Evolutionary conservation across 345 rosid species (phyloP), one percentile per base, ranked within the genome.

Genomic region (Citrus unshiu): DNA sequence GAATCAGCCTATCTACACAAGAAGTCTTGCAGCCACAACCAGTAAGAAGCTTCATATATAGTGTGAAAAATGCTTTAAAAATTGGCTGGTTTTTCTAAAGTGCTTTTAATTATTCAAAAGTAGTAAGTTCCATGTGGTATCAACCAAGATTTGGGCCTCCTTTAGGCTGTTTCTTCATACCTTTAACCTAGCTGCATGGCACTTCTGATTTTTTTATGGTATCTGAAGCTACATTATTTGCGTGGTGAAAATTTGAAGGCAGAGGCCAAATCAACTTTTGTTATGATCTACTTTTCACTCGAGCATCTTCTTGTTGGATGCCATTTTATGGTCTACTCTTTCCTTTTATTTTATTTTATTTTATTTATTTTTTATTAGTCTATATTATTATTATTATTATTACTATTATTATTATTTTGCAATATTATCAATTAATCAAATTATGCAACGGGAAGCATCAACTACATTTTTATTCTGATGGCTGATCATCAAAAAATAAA

Each of bases 11-110:
- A 80, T 81, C 75, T 54, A 66, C 64, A 30, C 32, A 49, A 10
- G 65, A 82, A 56, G 60, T 72, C 60, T 57, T 57, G 70, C 65
- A 66, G 75, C 68, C 75, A 59, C 63, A 69, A 61, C 37, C 32
- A n/a, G 46, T 65, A 27, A 57, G 60, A 43, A 19, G 71, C 16
- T 49, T 73, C 49, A 59, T 68, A 62, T 35, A 67, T 59, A 60
- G 39, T 30, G 43, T n/a, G 16, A 57, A 63, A 54, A 13, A 46
- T 14, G 1, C 4, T 32, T 54, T 2, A 7, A 3, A 35, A 62
- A 37, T 13, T 29, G 14, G 6, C 51, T 7, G 5, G 40, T 39
- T 30, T 29, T 1, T 69, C 3, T 62, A 0, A 27, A n/a, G 18
- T 12, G 29, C 9, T 54, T 54, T 29, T 34, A 46, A 34, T 14